These are phyloP conservation scores for Colletotrichum tofieldiae DNA, from an alignment of 2,329 filamentous ascomycete species.

Conservation along the genomic window DNA sequence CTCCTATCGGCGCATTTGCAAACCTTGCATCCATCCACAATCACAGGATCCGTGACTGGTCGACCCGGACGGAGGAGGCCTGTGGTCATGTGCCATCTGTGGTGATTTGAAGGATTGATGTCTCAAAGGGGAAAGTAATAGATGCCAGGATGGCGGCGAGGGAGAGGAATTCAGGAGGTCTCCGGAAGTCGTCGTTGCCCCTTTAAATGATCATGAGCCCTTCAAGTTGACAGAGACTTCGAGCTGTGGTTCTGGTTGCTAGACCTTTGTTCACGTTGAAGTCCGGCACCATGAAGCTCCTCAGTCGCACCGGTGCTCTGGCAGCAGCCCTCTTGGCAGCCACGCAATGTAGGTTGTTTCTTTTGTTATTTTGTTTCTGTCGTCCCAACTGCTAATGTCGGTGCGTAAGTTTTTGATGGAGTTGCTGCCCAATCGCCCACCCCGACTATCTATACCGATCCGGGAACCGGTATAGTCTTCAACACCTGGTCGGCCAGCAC, in stretches of 20 bases:
- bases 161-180: neutral
- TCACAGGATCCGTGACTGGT: slow-evolving; percentile 21
- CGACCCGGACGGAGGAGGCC: slow-evolving; percentile 9
- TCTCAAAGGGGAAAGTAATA: slow-evolving; percentile 30
- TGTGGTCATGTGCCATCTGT: slow-evolving; percentile 33
- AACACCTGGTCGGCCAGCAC: slow-evolving; percentile 62
- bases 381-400: slow-evolving; percentile 2
- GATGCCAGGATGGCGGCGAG: neutral
- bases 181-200: neutral
- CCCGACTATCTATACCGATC: slow-evolving; percentile 57
- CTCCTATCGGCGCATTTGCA: slow-evolving; percentile 41
- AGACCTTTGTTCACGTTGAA: slow-evolving; percentile 30
- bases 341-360: slow-evolving; percentile 24
- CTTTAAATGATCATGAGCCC: slow-evolving; percentile 30
- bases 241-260: slow-evolving; percentile 5
- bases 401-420: slow-evolving; percentile 33
- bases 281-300: slow-evolving; percentile 39
- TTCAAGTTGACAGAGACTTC: neutral
- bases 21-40: slow-evolving; percentile 24
- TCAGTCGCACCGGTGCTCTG: slow-evolving; percentile 38
- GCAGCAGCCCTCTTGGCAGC: slow-evolving; percentile 37
- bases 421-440: slow-evolving; percentile 41
- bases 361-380: neutral
- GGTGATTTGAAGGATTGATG: neutral
- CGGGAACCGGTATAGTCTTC: slow-evolving; percentile 68